Evolutionary conservation across 129 eudicot genomes (phyloP).

Genomic region (carrot (Daucus carota)): DH1_v3.0 NC_030389.2:6321001-6321500

Average conservation of each 20-base stretch:
- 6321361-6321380: not conserved
- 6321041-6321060: too few relatives aligned
- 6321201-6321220: not conserved
- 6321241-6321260: not conserved
- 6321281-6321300: not conserved
- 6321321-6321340: not conserved
- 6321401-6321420: not conserved
- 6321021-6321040: too few relatives aligned
- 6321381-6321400: not conserved
- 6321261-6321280: not conserved
- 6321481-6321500: slow-evolving; percentile 1
- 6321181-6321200: not conserved
- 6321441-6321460: not conserved
- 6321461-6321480: not conserved
- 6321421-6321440: not conserved
- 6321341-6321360: not conserved
- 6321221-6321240: not conserved
- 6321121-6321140: too few relatives aligned
- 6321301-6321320: not conserved
- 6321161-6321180: not conserved
- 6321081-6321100: too few relatives aligned
- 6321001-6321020: too few relatives aligned
- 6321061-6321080: too few relatives aligned
- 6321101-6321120: too few relatives aligned
- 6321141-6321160: not conserved